Evolutionary conservation across 1,284 basidiomycete species (phyloP), one percentile per base, ranked within the genome.

Genomic region (Moesziomyces sp.): DNA sequence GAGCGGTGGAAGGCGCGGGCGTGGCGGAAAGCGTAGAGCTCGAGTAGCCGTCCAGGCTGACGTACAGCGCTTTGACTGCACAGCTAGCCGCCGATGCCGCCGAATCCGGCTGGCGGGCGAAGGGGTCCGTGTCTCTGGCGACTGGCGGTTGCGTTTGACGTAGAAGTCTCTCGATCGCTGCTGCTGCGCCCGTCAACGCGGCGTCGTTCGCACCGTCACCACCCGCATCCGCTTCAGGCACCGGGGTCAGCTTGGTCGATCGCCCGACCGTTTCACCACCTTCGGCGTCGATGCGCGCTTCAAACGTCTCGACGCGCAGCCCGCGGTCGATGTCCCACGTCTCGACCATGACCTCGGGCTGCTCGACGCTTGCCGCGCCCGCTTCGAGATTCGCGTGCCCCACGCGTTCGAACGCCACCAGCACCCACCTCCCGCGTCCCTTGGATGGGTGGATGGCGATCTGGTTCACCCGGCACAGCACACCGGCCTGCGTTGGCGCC

Each of bases 401-500:
- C 1, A 63, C 24, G 11, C 42, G 50, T 34, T 92, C 92, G 11
- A 90, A 85, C 0, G 93, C 89, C 26, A 96, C 91, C 84, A 96
- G 89, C 26, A 97, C 87, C 93, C 93, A 97, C 48, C 91, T 90
- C 0, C 93, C 93, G 68, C 84, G 84, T 0, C 87, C 87, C 64
- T 91, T 92, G 0, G 90, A 89, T 0, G 94, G 94, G 80, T 97
- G 94, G 0, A 94, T 86, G 6, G 87, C 88, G 72, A 91, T 90
- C 76, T 92, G 89, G 65, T 92, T 88, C 24, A 93, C 88, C 18
- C 89, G 87, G n/a, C 52, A 52, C 40, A 77, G 28, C 30, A 21
- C 30, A 3, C 42, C 59, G 3, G 16, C 46, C 43, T 58, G 46
- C 16, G 24, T 46, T 28, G 40, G 14, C 42, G 56, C 90, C 0